Base-by-base conservation (phyloP, 1,284 basidiomycete genomes). In the Tylopilus sp. region DNA sequence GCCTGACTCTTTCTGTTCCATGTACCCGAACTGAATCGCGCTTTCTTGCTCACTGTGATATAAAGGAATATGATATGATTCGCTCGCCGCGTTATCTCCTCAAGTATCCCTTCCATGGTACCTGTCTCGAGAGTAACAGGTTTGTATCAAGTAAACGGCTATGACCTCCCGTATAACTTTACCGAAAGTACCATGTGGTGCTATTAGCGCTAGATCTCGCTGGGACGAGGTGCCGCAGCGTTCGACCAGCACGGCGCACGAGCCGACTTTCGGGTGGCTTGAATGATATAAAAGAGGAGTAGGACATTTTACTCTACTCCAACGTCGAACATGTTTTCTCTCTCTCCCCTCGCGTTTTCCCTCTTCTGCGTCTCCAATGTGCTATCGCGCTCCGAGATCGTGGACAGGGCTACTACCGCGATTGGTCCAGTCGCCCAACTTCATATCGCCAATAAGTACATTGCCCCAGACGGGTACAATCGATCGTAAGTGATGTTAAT, bases 401-500 rank as follows among this genome's bases (percentile, higher is more conserved):
- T 35, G 37, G 21, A 36, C 21, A 21, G 47, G 8, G 7, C 28
- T 5, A 40, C 46, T 0, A 7, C 15, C 11, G 8, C 7, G 12
- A 9, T 66, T 18, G 61, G 61, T 18, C 47, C 66, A 14, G 41
- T 44, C 7, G 37, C 33, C 9, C 21, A 46, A n/a, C 44, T 64
- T 28, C 20, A 44, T 12, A 45, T 71, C 7, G 60, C 31, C 7
- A 68, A 71, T 42, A 29, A 39, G 0, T 34, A 48, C 24, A 55
- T 71, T 31, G 52, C 66, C 1, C 69, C 71, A 8, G 70, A 71
- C 57, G 71, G 71, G 17, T 68, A 54, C 51, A 58, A 49, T 21
- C 61, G 71, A 40, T 62, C 63, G 57, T 70, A 48, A 51, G 58
- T 61, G 11, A 8, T 14, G 15, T 8, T 11, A 3, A 11, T n/a